phyloP scores from a whole-genome alignment of 768 basidiomycete genomes.

The Pilatotrama ljubarskyi region DNA sequence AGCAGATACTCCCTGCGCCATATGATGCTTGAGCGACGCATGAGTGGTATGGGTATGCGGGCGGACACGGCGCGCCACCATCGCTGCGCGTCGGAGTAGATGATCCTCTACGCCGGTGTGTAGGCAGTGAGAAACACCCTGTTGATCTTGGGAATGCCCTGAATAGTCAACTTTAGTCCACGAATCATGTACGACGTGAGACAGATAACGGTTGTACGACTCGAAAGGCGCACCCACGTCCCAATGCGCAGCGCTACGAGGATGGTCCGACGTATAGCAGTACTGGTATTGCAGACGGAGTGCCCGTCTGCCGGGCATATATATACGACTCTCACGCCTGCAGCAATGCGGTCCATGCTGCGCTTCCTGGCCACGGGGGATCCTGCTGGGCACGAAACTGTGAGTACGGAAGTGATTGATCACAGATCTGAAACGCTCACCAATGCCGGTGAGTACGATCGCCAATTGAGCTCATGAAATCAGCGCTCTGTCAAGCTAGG shows the following conservation, averaged over 20 bases:
- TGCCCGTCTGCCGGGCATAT: background rate
- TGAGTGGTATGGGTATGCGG: background rate
- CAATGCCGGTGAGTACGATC: background rate
- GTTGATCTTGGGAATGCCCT: conserved; percentile 7
- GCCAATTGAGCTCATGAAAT: background rate
- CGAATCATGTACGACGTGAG: background rate
- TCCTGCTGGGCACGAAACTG: background rate
- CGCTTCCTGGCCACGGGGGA: conserved; percentile 3
- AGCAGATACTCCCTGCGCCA: background rate
- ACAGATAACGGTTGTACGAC: conserved; percentile 10
- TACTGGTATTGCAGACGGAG: background rate
- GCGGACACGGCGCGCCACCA: background rate
- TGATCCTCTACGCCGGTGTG: background rate
- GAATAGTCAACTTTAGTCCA: conserved; percentile 8
- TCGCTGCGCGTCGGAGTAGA: background rate
- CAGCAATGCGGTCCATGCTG: background rate
- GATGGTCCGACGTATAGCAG: conserved; percentile 9
- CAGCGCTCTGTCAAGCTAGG: background rate
- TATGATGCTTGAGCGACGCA: background rate
- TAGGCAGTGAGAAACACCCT: conserved; percentile 9
- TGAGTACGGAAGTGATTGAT: background rate
- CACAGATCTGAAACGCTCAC: background rate
- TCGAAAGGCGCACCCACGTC: conserved; percentile 2
- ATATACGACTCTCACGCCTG: background rate
- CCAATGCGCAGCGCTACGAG: conserved; percentile 3